Evolutionary conservation across 75 land plant species (phyloP), one percentile per base, ranked within the genome.

Genomic region (Pinus albicaulis): DNA sequence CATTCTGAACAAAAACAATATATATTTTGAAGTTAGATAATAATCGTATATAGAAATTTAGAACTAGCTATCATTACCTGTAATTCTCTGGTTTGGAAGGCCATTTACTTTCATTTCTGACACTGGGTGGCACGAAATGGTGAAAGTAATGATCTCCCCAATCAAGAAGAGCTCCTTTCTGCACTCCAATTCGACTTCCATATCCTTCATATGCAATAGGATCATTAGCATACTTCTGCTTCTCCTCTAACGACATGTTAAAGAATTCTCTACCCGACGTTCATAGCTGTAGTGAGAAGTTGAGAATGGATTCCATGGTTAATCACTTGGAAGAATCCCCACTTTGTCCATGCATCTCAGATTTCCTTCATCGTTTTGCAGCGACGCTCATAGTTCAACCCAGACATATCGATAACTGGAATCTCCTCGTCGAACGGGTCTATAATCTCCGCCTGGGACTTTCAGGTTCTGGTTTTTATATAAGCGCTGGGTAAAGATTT

Each of bases 121-220:
- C 19, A 34, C 38, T 28, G 11, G 48, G 16, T 0, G 80, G 80
- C 61, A 72, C 44, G 26, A 59, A 26, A 36, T 72, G 24, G 34
- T 77, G 78, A 60, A 26, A 73, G 74, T 77, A 80, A 68, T 80
- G 66, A 15, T 80, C 81, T 17, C 81, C 81, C 81, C 81, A 80
- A 28, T 80, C 81, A 15, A 80, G 78, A 31, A 80, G 31, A 6
- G 78, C 81, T 0, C 81, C 81, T 36, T 80, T 74, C 36, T 76
- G 28, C 0, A 80, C 71, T 7, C 81, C 81, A 34, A 80, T 59
- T 55, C 81, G 69, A 20, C 81, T 80, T 15, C 81, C 81, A 53
- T 80, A 80, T 23, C 81, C 81, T 24, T 57, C 81, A 34, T 57
- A 76, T 20, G 79, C 57, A 55, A 48, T 48, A 19, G 77, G 77